phyloP scores from a whole-genome alignment of 2,329 filamentous ascomycete genomes.

The Colletotrichum sp. region DNA sequence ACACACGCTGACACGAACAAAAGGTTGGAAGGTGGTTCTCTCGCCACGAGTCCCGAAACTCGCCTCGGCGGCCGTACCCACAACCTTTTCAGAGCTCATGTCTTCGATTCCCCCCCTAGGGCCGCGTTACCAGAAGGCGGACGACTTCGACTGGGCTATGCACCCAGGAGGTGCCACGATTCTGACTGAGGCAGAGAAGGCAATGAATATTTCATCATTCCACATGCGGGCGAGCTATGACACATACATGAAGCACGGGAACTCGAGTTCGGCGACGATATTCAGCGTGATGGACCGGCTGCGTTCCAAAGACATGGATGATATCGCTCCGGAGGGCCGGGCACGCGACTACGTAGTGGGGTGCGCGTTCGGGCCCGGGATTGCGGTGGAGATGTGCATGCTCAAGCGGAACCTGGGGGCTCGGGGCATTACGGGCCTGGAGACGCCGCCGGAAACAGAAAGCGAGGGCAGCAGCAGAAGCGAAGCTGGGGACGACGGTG shows the following conservation, averaged over 20 bases:
- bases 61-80: slow-evolving; percentile 53
- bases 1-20: slow-evolving; percentile 18
- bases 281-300: slow-evolving; percentile 70
- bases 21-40: slow-evolving; percentile 71
- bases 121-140: slow-evolving; percentile 44
- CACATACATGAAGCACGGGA: slow-evolving; percentile 71
- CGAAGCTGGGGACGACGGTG: slow-evolving; percentile 40
- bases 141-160: slow-evolving; percentile 75
- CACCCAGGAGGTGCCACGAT: slow-evolving; percentile 74
- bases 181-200: slow-evolving; percentile 64
- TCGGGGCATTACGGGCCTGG: slow-evolving; percentile 39
- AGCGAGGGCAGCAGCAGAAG: slow-evolving; percentile 50
- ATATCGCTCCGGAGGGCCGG: slow-evolving; percentile 52
- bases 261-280: slow-evolving; percentile 72
- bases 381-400: slow-evolving; percentile 72
- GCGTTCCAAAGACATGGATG: slow-evolving; percentile 65
- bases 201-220: slow-evolving; percentile 61
- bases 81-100: slow-evolving; percentile 61
- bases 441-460: slow-evolving; percentile 60
- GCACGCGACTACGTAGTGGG: slow-evolving; percentile 65
- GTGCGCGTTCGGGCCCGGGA: slow-evolving; percentile 73
- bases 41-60: slow-evolving; percentile 65
- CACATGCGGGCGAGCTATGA: slow-evolving; percentile 75
- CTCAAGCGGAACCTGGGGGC: slow-evolving; percentile 53
- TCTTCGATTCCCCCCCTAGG: slow-evolving; percentile 51